Percentiles rank a stretch among this genome's conserved stretches.
Conservation (phyloP, 1,139 yeast species). For the Protomyces inouyei region DNA sequence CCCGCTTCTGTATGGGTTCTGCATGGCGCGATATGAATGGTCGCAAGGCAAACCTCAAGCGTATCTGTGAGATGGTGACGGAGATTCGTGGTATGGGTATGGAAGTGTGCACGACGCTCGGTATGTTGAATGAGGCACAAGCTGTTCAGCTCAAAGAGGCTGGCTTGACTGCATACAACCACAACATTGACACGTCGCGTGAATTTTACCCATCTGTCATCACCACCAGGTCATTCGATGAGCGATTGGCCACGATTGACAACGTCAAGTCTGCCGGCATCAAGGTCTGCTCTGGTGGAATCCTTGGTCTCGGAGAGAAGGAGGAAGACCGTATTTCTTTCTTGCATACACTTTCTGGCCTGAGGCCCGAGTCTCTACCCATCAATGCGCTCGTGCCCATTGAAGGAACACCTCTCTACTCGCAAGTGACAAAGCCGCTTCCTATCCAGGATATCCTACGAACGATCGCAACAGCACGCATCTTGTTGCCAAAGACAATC, state of each 20-base stretch:
- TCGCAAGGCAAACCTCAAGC: constrained; percentile 60
- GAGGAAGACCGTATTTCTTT: constrained; percentile 66
- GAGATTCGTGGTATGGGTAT: constrained; percentile 61
- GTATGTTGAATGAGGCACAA: constrained; percentile 65
- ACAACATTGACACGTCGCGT: constrained; percentile 73
- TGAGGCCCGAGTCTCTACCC: constrained; percentile 83
- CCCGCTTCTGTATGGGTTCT: constrained; percentile 81
- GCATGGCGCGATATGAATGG: constrained; percentile 88
- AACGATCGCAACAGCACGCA: constrained; percentile 70
- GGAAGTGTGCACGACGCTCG: constrained; percentile 77
- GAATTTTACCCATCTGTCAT: constrained; percentile 71
- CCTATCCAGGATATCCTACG: constrained; percentile 59
- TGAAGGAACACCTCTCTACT: constrained; percentile 63
- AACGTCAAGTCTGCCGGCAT: constrained; percentile 64
- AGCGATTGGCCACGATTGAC: constrained; percentile 59
- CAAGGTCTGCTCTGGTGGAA: constrained; percentile 74
- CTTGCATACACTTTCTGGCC: constrained; percentile 59
- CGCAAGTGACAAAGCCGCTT: constrained; percentile 50
- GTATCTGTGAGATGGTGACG: constrained; percentile 60
- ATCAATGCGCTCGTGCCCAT: constrained; percentile 73
- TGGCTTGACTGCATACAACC: constrained; percentile 77
- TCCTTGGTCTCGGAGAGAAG: constrained; percentile 72
- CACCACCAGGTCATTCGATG: constrained; percentile 65
- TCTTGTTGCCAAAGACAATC: constrained; percentile 66
- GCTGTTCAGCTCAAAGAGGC: constrained; percentile 56